phyloP scores from a whole-genome alignment of 2,329 filamentous ascomycete genomes.

The Aspergillus caelatus region DNA sequence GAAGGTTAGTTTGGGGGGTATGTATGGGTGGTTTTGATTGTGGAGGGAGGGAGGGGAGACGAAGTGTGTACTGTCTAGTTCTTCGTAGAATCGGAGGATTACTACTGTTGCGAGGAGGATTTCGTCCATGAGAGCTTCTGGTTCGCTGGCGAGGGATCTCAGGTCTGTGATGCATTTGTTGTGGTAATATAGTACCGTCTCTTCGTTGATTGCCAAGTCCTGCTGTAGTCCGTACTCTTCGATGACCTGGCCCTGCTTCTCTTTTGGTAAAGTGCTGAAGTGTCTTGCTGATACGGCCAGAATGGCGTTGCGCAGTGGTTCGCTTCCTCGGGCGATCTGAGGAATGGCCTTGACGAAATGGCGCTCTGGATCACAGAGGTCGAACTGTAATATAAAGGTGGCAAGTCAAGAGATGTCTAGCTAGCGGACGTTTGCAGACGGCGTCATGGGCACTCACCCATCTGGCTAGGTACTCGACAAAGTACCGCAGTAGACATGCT shows the following conservation, averaged over 20 bases:
- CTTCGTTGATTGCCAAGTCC: background rate
- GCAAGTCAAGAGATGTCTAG: background rate
- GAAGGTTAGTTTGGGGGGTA: background rate
- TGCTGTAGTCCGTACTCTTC: background rate
- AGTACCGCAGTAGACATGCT: background rate
- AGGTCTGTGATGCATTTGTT: background rate
- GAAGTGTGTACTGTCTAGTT: constrained; percentile 33
- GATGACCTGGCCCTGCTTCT: background rate
- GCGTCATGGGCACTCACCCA: background rate
- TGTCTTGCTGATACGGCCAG: background rate
- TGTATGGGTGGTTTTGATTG: background rate
- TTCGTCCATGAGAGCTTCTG: constrained; percentile 11
- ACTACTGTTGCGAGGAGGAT: constrained; percentile 43
- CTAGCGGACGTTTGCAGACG: no score
- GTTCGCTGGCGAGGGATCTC: background rate
- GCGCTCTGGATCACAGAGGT: background rate
- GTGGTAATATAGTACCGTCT: background rate
- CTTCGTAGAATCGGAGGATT: constrained; percentile 47
- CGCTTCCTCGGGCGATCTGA: background rate
- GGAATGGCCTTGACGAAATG: background rate
- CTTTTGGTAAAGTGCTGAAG: background rate
- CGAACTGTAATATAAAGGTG: background rate
- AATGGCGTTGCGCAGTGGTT: background rate
- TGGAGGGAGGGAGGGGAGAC: no score
- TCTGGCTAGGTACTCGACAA: background rate